phyloP scores from a whole-genome alignment of 202 grass and related monocot genomes.

The Elaeis oleifera region DNA sequence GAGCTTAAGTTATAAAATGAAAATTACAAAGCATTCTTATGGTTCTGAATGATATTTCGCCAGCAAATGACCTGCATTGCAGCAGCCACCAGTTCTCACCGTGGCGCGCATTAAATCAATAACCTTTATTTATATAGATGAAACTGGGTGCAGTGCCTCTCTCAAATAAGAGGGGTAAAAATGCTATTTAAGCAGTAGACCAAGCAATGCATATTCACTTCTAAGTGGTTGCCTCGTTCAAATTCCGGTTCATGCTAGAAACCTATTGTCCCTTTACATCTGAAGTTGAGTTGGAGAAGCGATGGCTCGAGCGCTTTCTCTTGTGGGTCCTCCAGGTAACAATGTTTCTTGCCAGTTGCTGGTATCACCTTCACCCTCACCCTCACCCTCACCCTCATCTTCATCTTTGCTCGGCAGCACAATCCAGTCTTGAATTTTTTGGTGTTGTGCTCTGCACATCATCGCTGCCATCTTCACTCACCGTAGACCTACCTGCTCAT shows the following conservation, averaged over 20 bases:
- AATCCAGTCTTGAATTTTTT: conserved; percentile 28
- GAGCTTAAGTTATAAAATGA: too few relatives aligned
- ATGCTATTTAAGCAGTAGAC: too few relatives aligned
- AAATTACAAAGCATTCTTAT: too few relatives aligned
- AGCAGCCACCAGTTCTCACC: too few relatives aligned
- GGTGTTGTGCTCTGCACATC: conserved; percentile 37
- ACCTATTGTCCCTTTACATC: conserved; percentile 28
- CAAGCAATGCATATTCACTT: too few relatives aligned
- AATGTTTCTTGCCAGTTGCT: conserved; percentile 42
- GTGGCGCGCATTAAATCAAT: too few relatives aligned
- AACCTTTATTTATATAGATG: too few relatives aligned
- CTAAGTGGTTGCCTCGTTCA: too few relatives aligned
- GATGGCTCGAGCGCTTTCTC: conserved; percentile 73
- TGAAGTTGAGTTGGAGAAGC: conserved; percentile 25
- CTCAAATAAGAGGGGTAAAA: too few relatives aligned
- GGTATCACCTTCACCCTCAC: conserved; percentile 31
- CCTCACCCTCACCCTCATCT: conserved; percentile 12
- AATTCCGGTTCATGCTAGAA: neutral
- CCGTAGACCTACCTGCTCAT: conserved; percentile 25
- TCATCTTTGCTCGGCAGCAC: conserved; percentile 59
- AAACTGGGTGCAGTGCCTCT: too few relatives aligned
- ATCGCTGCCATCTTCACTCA: conserved; percentile 29
- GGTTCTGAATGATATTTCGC: too few relatives aligned
- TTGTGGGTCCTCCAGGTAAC: conserved; percentile 80
- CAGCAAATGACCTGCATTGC: too few relatives aligned